phyloP scores from a whole-genome alignment of 768 basidiomycete species.

The Leccinum rimulosum region DNA sequence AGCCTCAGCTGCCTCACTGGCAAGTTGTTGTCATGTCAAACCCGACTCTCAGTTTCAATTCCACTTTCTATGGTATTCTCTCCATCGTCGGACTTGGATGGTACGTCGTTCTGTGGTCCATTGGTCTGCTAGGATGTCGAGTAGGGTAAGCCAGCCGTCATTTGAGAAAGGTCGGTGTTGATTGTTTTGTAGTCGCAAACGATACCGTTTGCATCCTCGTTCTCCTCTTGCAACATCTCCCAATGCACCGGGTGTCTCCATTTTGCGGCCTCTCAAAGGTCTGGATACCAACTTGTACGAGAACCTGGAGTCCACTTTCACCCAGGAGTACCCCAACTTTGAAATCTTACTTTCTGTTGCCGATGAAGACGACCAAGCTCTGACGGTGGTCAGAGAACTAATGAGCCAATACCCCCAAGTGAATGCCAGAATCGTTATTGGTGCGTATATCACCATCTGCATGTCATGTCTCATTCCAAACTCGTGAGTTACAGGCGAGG shows the following conservation, averaged over 20 bases:
- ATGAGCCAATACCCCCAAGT: slow-evolving; percentile 76
- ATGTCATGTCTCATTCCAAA: background rate
- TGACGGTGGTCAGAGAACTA: slow-evolving; percentile 77
- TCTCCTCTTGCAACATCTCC: slow-evolving; percentile 56
- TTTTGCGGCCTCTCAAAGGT: slow-evolving; percentile 92
- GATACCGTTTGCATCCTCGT: slow-evolving; percentile 67
- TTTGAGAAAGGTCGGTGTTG: slow-evolving; percentile 1
- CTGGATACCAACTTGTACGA: slow-evolving; percentile 95
- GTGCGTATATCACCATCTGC: slow-evolving; percentile 40
- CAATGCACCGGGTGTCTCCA: slow-evolving; percentile 82
- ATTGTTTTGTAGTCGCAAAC: slow-evolving; percentile 53
- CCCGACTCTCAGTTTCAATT: slow-evolving; percentile 1
- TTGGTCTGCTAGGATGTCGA: slow-evolving; percentile 65
- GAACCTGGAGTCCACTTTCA: slow-evolving; percentile 91
- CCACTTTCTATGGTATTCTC: slow-evolving; percentile 12
- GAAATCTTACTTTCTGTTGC: slow-evolving; percentile 92
- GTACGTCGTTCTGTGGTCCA: slow-evolving; percentile 60
- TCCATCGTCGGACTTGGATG: slow-evolving; percentile 52
- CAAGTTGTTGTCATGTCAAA: slow-evolving; percentile 14
- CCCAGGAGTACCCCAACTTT: slow-evolving; percentile 86
- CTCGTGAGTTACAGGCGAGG: slow-evolving; percentile 56
- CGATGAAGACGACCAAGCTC: slow-evolving; percentile 83
- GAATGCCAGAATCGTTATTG: slow-evolving; percentile 69
- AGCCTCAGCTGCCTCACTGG: background rate
- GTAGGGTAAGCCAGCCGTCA: slow-evolving; percentile 56